Percentiles rank a stretch among this genome's conserved stretches.
Evolutionary conservation across 768 basidiomycete species (phyloP).

Genomic region (Hygrophorus russula): DNA sequence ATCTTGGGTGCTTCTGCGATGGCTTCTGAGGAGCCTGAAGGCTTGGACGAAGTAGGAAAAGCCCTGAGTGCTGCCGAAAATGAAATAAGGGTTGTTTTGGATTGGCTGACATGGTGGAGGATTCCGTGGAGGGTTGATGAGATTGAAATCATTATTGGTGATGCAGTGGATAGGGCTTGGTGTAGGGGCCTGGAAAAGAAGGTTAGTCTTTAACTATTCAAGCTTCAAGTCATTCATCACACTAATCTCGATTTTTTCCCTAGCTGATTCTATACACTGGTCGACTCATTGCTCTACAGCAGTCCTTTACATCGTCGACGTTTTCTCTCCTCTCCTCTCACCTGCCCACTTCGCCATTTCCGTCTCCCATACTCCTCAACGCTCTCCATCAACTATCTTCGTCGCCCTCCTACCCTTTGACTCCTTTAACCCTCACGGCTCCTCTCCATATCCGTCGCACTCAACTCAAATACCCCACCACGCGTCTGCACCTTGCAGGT

Average conservation of each 20-base stretch:
- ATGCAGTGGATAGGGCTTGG: slow-evolving; percentile 28
- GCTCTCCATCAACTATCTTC: slow-evolving; percentile 38
- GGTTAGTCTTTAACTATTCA: slow-evolving; percentile 18
- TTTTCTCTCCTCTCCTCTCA: slow-evolving; percentile 28
- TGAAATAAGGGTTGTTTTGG: slow-evolving; percentile 28
- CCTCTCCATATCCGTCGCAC: slow-evolving; percentile 41
- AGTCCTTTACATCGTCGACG: slow-evolving; percentile 27
- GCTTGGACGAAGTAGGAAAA: slow-evolving; percentile 19
- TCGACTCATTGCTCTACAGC: slow-evolving; percentile 37
- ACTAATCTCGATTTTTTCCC: not conserved
- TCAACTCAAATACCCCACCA: slow-evolving; percentile 46
- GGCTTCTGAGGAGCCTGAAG: not conserved
- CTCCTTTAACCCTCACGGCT: slow-evolving; percentile 30
- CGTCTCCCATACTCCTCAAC: slow-evolving; percentile 51
- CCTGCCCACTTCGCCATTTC: slow-evolving; percentile 23
- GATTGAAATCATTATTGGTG: slow-evolving; percentile 24
- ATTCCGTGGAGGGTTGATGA: slow-evolving; percentile 36
- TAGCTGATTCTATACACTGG: slow-evolving; percentile 62
- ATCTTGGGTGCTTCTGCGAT: slow-evolving; percentile 21
- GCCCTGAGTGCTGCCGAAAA: slow-evolving; percentile 26
- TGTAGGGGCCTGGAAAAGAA: slow-evolving; percentile 39
- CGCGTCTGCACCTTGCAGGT: slow-evolving; percentile 50
- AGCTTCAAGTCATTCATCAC: no score
- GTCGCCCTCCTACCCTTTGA: slow-evolving; percentile 34
- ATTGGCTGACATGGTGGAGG: slow-evolving; percentile 35